These are phyloP conservation scores for Dalbergia cultrata DNA, from an alignment of 306 rosid genomes.

Conservation along the genomic window DNA sequence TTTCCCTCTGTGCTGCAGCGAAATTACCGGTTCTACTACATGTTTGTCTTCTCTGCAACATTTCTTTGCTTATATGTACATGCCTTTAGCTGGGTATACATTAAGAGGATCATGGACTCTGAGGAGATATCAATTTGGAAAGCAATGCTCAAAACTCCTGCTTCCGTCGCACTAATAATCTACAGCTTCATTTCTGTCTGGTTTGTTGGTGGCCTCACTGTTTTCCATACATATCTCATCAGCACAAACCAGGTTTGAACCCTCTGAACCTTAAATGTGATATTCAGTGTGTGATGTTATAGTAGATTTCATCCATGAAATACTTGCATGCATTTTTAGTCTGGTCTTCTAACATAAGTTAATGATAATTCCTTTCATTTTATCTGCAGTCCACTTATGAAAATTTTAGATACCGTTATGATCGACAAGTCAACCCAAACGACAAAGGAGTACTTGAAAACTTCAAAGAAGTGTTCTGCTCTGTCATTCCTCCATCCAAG, in stretches of 20 bases:
- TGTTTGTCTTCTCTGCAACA: conserved; percentile 69
- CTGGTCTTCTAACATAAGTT: conserved; percentile 1
- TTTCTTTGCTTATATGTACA: conserved; percentile 72
- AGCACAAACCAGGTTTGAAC: conserved; percentile 74
- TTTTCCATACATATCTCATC: conserved; percentile 78
- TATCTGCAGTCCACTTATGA: conserved; percentile 77
- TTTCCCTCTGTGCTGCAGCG: conserved; percentile 60
- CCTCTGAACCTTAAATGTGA: neutral
- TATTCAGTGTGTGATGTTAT: neutral
- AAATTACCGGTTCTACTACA: conserved; percentile 79
- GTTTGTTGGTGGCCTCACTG: conserved; percentile 81
- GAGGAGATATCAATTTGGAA: conserved; percentile 67
- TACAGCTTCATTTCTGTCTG: conserved; percentile 67
- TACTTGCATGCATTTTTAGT: conserved; percentile 8
- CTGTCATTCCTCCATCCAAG: conserved; percentile 69
- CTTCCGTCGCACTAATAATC: conserved; percentile 67
- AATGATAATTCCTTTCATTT: conserved; percentile 35
- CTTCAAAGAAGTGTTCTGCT: conserved; percentile 68
- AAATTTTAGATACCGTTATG: conserved; percentile 76
- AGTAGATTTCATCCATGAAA: neutral
- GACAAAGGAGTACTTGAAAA: conserved; percentile 61
- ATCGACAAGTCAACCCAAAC: conserved; percentile 62
- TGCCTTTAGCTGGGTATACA: conserved; percentile 81
- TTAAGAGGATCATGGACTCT: conserved; percentile 63
- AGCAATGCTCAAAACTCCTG: conserved; percentile 77